Conservation (phyloP, 805 yeast genomes). For the Kluyveromyces aestuarii region DNA sequence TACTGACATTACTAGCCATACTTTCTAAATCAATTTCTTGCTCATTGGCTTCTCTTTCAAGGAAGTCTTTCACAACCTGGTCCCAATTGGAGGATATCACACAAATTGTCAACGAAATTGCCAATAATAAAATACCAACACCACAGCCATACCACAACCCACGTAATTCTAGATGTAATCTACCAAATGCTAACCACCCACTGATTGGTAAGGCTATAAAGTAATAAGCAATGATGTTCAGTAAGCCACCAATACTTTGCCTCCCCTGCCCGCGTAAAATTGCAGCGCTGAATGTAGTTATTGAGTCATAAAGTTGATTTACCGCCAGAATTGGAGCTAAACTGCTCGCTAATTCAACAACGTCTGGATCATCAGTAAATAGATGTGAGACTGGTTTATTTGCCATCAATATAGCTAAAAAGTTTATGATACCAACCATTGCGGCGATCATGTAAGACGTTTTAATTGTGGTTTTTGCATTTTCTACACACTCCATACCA, state of each 20-base stretch:
- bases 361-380: constrained; percentile 56
- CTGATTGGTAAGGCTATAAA: constrained; percentile 63
- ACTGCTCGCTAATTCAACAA: constrained; percentile 40
- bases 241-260: constrained; percentile 61
- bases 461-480: constrained; percentile 32
- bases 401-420: constrained; percentile 37
- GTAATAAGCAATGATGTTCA: constrained; percentile 66
- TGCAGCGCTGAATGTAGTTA: constrained; percentile 66
- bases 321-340: constrained; percentile 58
- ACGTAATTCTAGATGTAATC: constrained; percentile 35
- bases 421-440: constrained; percentile 31
- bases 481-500: constrained; percentile 29
- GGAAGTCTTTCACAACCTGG: constrained; percentile 30
- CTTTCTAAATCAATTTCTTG: constrained; percentile 11
- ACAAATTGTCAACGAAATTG: constrained; percentile 34
- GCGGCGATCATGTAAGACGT: constrained; percentile 33
- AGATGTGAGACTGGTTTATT: constrained; percentile 42
- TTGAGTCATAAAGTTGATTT: constrained; percentile 60
- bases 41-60: constrained; percentile 22
- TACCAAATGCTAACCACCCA: constrained; percentile 42
- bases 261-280: constrained; percentile 68
- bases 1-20: constrained; percentile 3
- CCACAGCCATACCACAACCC: constrained; percentile 77
- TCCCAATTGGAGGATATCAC: constrained; percentile 40
- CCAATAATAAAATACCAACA: constrained; percentile 49